Base-by-base conservation (phyloP, 768 basidiomycete species). In the Solioccasus polychromus region DNA sequence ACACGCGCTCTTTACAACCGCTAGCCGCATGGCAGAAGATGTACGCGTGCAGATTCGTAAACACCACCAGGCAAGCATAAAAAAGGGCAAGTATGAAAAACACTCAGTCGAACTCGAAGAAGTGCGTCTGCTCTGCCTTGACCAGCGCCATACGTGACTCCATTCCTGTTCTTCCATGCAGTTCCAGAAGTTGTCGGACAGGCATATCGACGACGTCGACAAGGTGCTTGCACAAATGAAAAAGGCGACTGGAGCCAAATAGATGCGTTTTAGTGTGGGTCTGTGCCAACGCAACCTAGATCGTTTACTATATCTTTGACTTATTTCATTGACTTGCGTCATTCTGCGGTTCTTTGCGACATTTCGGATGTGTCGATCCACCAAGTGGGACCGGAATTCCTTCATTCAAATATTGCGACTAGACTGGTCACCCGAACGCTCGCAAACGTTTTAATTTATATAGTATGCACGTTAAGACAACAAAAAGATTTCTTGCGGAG, bases 101-200 rank as follows among this genome's bases (percentile, higher is more conserved):
- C 83, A 76, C 53, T 83, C 85, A 0, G 55, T 80, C 8, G 87
- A 87, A 48, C 41, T 82, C n/a, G 78, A 85, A 30, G 84, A 85
- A 71, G 90, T 44, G 14, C n/a, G 18, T n/a, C n/a, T 17, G 7
- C 5, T 6, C 10, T 34, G n/a, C 10, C 18, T n/a, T 34, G 17
- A 34, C 7, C 26, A 26, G 7, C 11, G 26, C 5, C 17, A 3
- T 17, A 5, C 10, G 17, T 8, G 32, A 18, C 4, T 34, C 32
- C n/a, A 31, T 15, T 31, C 17, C 31, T 32, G 31, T 8, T 11
- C 17, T 45, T 39, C 28, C 2, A 3, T 31, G 17, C 45, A 92
- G 90, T 88, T 91, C 61, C 86, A 89, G 60, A 85, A 82, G 53
- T 68, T 92, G 11, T 71, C 73, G 0, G 83, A 89, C 51, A 76